Evolutionary conservation across 2,329 filamentous ascomycete species (phyloP), one percentile per base, ranked within the genome.

Genomic region (Acephala macrosclerotiorum): DNA sequence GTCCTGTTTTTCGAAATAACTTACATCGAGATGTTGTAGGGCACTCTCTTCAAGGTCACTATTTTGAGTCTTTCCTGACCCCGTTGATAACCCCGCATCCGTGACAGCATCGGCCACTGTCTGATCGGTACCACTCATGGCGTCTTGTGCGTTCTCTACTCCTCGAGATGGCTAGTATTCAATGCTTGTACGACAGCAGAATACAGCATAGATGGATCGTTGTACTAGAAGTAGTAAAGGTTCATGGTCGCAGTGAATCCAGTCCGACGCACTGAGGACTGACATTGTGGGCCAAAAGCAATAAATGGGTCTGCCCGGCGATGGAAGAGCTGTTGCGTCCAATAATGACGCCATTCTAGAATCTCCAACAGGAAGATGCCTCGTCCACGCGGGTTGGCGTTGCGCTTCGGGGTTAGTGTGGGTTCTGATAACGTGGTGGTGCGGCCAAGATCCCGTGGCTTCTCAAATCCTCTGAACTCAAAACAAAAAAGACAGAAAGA

Each of bases 1-100:
- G 29, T 33, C 29, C 49, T 18, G n/a, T n/a, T n/a, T n/a, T n/a
- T n/a, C n/a, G n/a, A 3, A 36, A 1, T 7, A 16, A 49, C 60
- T 45, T 35, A 62, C 51, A 25, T 57, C 53, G 6, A 57, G 38
- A 62, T 62, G 35, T 22, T 57, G 60, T 36, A 62, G 51, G 7
- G 60, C 60, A 18, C 60, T 57, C 22, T 62, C 60, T 20, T 57
- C 60, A 33, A 62, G 40, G 22, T 42, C 38, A 40, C 40, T 40
- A 14, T 25, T 42, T 42, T 62, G 51, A n/a, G 55, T 20, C 14
- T 35, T 33, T 29, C 36, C 55, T 38, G 55, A 58, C 18, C 8
- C 18, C 47, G 26, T 47, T 18, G 58, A 51, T 59, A 45, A 45
- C 36, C 38, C 56, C 36, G 25, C 26, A 49, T 49, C 12, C 18